phyloP scores from a whole-genome alignment of 345 rosid species.

The Arabis hirsuta region DNA sequence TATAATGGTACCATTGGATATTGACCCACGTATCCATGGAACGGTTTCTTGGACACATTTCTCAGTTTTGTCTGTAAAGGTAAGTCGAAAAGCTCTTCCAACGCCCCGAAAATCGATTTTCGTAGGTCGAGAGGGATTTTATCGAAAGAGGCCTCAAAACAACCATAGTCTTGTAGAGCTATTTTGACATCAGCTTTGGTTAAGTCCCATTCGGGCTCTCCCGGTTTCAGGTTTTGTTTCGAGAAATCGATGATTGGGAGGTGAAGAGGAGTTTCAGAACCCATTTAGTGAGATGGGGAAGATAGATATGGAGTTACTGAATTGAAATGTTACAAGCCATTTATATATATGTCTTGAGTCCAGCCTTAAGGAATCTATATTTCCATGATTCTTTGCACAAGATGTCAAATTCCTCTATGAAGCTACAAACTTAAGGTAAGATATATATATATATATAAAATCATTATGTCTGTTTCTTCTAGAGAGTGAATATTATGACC shows the following conservation, averaged over 20 bases:
- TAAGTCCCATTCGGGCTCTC: conserved; percentile 50
- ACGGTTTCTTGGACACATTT: conserved; percentile 56
- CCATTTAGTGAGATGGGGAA: conserved; percentile 46
- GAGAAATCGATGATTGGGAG: conserved; percentile 61
- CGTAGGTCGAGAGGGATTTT: conserved; percentile 46
- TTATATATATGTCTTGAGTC: not conserved
- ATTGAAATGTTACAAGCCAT: conserved; percentile 2
- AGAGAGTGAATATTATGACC: conserved; percentile 4
- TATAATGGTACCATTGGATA: conserved; percentile 58
- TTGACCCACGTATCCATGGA: conserved; percentile 63
- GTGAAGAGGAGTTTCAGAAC: conserved; percentile 36
- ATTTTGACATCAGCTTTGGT: conserved; percentile 46
- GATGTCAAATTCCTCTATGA: conserved; percentile 11
- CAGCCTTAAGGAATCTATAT: conserved; percentile 22
- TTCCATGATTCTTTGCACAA: conserved; percentile 30
- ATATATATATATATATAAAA: not conserved
- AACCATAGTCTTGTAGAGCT: conserved; percentile 65
- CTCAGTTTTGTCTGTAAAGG: conserved; percentile 56
- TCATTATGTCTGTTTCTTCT: not conserved
- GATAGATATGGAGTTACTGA: not conserved
- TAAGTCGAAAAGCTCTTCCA: conserved; percentile 60
- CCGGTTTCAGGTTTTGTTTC: conserved; percentile 44
- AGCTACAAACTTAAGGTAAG: too few relatives aligned
- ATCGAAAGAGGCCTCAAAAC: conserved; percentile 63
- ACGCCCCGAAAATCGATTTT: conserved; percentile 40